Conservation (phyloP, 2,329 filamentous ascomycete genomes). For the Leptographium procerum region DNA sequence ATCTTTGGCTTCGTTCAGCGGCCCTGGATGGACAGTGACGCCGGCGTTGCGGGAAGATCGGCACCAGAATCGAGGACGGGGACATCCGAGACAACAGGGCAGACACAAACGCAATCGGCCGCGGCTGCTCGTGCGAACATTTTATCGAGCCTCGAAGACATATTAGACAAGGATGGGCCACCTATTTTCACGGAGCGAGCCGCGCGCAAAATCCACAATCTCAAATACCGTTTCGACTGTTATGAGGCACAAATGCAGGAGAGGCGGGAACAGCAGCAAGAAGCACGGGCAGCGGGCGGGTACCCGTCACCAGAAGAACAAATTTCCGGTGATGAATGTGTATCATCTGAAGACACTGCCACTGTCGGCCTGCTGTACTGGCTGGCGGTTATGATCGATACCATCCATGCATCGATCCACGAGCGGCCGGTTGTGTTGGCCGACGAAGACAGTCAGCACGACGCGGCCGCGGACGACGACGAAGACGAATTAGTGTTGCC, state of each 20-base stretch:
- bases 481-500: conserved; percentile 7
- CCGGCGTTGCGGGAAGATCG: too few species aligned
- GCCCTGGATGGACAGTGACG: conserved; percentile 14
- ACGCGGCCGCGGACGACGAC: conserved; percentile 15
- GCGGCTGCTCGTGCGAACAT: background rate
- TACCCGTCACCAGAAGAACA: too few species aligned
- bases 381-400: conserved; percentile 49
- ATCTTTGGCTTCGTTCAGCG: conserved; percentile 27
- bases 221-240: conserved; percentile 24
- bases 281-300: background rate
- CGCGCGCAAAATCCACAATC: conserved; percentile 25
- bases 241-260: conserved; percentile 4
- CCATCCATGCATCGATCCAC: conserved; percentile 41
- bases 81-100: background rate
- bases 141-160: conserved; percentile 8
- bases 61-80: too few species aligned
- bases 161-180: conserved; percentile 17
- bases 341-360: conserved; percentile 17
- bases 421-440: conserved; percentile 24
- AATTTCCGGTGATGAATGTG: too few species aligned
- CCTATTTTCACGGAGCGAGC: conserved; percentile 26
- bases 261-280: background rate
- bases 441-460: conserved; percentile 28
- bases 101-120: background rate
- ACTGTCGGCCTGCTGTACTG: conserved; percentile 45